phyloP scores from a whole-genome alignment of 257 asterid species.

The Avicennia marina region DNA sequence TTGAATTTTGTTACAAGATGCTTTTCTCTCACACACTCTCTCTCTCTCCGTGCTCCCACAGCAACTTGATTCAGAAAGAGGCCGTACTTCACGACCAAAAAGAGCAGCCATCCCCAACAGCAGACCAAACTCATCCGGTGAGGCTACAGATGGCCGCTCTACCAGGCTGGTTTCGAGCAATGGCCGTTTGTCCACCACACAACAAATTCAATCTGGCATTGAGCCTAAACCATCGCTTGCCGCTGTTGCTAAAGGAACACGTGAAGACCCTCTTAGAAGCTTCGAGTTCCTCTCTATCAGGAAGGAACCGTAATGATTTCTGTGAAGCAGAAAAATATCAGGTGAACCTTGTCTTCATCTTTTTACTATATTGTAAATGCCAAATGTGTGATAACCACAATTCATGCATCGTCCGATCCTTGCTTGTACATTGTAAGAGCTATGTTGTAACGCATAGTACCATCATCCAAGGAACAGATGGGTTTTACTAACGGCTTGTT shows the following conservation, averaged over 20 bases:
- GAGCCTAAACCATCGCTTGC: slow-evolving; percentile 53
- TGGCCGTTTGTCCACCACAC: slow-evolving; percentile 48
- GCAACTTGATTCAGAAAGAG: slow-evolving; percentile 45
- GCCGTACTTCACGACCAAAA: slow-evolving; percentile 34
- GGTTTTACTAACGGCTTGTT: slow-evolving; percentile 28
- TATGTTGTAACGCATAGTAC: slow-evolving; percentile 29
- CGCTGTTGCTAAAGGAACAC: slow-evolving; percentile 43
- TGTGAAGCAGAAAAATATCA: slow-evolving; percentile 18
- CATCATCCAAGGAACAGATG: slow-evolving; percentile 34
- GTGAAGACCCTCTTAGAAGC: slow-evolving; percentile 85
- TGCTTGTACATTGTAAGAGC: slow-evolving; percentile 27
- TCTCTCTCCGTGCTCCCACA: slow-evolving; percentile 17
- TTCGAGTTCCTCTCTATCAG: slow-evolving; percentile 66
- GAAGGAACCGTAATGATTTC: slow-evolving; percentile 19
- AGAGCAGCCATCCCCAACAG: slow-evolving; percentile 37
- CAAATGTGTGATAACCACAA: slow-evolving; percentile 16
- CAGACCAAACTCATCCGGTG: slow-evolving; percentile 56
- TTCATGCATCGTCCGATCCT: slow-evolving; percentile 16
- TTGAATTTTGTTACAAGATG: background rate
- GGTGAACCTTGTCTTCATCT: too few species aligned
- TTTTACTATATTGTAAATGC: slow-evolving; percentile 37
- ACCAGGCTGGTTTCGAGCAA: slow-evolving; percentile 46
- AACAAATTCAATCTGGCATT: slow-evolving; percentile 47
- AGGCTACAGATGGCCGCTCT: slow-evolving; percentile 48
- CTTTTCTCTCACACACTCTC: too few species aligned